Percentiles rank a stretch among this genome's conserved stretches.
phyloP scores from a whole-genome alignment of 805 yeast genomes.

The Metschnikowia matae region DNA sequence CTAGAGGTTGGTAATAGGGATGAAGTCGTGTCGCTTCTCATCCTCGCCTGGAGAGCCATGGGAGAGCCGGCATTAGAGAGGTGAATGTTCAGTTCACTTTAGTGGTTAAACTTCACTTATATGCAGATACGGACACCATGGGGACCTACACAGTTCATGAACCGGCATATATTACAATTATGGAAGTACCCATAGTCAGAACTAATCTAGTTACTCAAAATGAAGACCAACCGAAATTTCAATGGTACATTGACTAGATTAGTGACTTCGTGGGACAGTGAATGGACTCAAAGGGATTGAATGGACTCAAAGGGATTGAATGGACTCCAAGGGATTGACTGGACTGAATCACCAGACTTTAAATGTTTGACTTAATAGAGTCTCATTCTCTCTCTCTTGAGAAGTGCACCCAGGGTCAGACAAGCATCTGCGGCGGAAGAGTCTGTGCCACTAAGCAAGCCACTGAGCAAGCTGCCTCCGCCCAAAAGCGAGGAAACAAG shows the following conservation, averaged over 20 bases:
- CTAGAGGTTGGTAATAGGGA: neutral
- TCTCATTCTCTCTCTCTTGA: constrained; percentile 8
- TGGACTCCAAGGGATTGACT: too few species aligned
- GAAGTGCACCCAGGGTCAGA: constrained; percentile 5
- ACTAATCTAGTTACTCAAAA: too few species aligned
- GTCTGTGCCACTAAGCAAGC: constrained; percentile 11
- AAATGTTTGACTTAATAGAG: constrained; percentile 2
- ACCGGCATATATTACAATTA: too few species aligned
- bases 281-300: neutral
- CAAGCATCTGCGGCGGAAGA: constrained; percentile 12
- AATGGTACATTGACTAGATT: too few species aligned
- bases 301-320: too few species aligned
- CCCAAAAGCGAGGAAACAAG: constrained; percentile 4
- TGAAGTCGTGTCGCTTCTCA: neutral
- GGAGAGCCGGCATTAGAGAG: constrained; percentile 13
- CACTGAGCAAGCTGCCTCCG: constrained; percentile 8
- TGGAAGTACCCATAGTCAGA: too few species aligned
- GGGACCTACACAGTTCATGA: too few species aligned
- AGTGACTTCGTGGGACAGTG: too few species aligned
- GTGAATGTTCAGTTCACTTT: too few species aligned
- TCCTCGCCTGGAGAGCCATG: neutral
- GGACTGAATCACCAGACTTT: too few species aligned
- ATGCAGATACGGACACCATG: too few species aligned
- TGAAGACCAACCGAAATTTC: neutral
- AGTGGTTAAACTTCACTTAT: too few species aligned